Conservation (phyloP, 768 basidiomycete genomes). For the Tubosaeta sp. region DNA sequence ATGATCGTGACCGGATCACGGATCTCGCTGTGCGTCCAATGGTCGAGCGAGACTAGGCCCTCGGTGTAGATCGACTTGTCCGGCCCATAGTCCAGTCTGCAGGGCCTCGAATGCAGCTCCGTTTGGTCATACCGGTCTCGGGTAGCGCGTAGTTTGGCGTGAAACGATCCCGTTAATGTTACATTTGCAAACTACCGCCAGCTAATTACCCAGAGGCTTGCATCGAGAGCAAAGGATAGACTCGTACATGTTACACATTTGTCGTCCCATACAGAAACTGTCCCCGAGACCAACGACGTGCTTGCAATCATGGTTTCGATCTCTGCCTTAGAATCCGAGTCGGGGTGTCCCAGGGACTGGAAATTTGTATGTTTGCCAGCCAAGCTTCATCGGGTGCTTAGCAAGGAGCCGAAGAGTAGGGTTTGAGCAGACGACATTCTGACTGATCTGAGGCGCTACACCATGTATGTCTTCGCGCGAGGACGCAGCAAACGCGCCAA, state of each 20-base stretch:
- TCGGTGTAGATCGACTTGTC: slow-evolving; percentile 32
- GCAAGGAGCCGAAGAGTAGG: slow-evolving; percentile 35
- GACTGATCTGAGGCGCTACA: slow-evolving; percentile 19
- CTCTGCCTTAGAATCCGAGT: slow-evolving; percentile 3
- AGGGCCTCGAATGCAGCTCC: slow-evolving; percentile 21
- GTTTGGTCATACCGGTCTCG: slow-evolving; percentile 4
- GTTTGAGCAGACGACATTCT: slow-evolving; percentile 43
- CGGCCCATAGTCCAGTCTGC: slow-evolving; percentile 26
- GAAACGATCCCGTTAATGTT: slow-evolving; percentile 30
- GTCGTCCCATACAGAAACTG: not conserved
- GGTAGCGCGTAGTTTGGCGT: slow-evolving; percentile 29
- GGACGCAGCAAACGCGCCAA: slow-evolving; percentile 26
- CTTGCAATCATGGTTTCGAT: slow-evolving; percentile 37
- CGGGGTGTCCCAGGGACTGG: too few species aligned
- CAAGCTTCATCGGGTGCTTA: slow-evolving; percentile 17
- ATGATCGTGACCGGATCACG: slow-evolving; percentile 27
- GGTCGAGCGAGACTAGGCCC: slow-evolving; percentile 27
- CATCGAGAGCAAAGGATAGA: slow-evolving; percentile 5
- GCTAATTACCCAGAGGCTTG: too few species aligned
- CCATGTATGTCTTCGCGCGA: slow-evolving; percentile 4
- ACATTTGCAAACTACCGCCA: too few species aligned
- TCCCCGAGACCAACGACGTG: slow-evolving; percentile 26
- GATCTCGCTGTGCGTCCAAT: slow-evolving; percentile 19
- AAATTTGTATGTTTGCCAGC: not conserved
- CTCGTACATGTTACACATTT: not conserved